Evolutionary conservation across 2,329 filamentous ascomycete genomes (phyloP).

Genomic region (Cladophialophora exuberans): DNA sequence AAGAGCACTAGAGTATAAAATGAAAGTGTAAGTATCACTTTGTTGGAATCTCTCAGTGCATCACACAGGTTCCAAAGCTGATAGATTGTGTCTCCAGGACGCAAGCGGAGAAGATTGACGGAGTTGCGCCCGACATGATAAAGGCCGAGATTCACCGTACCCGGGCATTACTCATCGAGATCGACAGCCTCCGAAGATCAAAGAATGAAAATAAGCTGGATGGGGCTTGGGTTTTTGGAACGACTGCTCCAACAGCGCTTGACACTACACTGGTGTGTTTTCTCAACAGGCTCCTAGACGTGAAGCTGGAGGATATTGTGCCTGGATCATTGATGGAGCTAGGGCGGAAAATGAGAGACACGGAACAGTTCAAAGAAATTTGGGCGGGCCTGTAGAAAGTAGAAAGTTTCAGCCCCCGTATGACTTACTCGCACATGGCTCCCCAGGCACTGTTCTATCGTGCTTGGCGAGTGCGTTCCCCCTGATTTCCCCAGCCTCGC

Average conservation of each 20-base stretch:
- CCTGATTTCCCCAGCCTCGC: slow-evolving; percentile 1
- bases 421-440: too few relatives aligned
- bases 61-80: too few relatives aligned
- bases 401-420: background rate
- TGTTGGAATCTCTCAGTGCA: too few relatives aligned
- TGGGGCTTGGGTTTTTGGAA: slow-evolving; percentile 6
- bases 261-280: slow-evolving; percentile 9
- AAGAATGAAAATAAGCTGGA: background rate
- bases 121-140: background rate
- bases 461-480: too few relatives aligned
- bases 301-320: slow-evolving; percentile 8
- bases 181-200: background rate
- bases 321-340: slow-evolving; percentile 2
- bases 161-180: background rate
- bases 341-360: background rate
- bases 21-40: slow-evolving; percentile 13
- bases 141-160: slow-evolving; percentile 3
- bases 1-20: slow-evolving; percentile 15
- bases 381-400: background rate
- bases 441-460: too few relatives aligned
- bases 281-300: slow-evolving; percentile 3
- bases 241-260: slow-evolving; percentile 1
- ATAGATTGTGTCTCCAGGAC: too few relatives aligned
- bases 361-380: slow-evolving; percentile 1
- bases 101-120: slow-evolving; percentile 3